These are phyloP conservation scores for Metschnikowia lunata DNA, from an alignment of 805 yeast species.

Conservation along the genomic window DNA sequence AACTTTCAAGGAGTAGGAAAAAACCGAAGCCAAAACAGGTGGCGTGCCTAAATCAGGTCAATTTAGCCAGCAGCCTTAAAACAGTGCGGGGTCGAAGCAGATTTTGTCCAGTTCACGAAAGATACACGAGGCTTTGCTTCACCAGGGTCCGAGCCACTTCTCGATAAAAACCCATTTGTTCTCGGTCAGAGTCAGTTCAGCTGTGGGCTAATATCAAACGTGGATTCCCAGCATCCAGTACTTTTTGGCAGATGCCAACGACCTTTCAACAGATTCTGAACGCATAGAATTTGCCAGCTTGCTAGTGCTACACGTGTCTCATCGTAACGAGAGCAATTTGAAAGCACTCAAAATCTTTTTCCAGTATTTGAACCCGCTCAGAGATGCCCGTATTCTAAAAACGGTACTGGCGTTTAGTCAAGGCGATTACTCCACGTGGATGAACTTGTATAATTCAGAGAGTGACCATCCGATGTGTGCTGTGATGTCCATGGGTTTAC, in stretches of 20 bases:
- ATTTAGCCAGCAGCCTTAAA: background rate
- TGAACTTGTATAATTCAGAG: constrained; percentile 28
- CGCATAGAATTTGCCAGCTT: constrained; percentile 38
- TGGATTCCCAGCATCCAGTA: constrained; percentile 50
- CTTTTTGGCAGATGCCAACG: constrained; percentile 28
- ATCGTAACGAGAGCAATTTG: constrained; percentile 32
- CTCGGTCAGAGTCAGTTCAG: constrained; percentile 44
- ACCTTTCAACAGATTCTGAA: constrained; percentile 27
- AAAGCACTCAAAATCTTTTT: constrained; percentile 31
- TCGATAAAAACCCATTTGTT: constrained; percentile 43
- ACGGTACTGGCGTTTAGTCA: constrained; percentile 26
- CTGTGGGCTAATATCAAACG: constrained; percentile 47
- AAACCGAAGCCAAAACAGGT: background rate
- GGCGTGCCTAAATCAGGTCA: background rate
- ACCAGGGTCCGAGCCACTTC: constrained; percentile 34
- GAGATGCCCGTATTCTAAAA: constrained; percentile 13
- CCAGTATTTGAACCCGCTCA: constrained; percentile 19
- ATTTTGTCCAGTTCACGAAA: constrained; percentile 39
- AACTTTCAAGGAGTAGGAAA: constrained; percentile 6
- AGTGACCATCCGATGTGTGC: constrained; percentile 28
- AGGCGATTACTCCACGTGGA: constrained; percentile 30
- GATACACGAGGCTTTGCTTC: constrained; percentile 51
- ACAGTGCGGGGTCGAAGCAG: constrained; percentile 17
- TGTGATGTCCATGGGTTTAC: constrained; percentile 42
- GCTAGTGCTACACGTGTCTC: constrained; percentile 43